Conservation (phyloP, 2,329 filamentous ascomycete genomes). For the Aspergillus vadensis region DNA sequence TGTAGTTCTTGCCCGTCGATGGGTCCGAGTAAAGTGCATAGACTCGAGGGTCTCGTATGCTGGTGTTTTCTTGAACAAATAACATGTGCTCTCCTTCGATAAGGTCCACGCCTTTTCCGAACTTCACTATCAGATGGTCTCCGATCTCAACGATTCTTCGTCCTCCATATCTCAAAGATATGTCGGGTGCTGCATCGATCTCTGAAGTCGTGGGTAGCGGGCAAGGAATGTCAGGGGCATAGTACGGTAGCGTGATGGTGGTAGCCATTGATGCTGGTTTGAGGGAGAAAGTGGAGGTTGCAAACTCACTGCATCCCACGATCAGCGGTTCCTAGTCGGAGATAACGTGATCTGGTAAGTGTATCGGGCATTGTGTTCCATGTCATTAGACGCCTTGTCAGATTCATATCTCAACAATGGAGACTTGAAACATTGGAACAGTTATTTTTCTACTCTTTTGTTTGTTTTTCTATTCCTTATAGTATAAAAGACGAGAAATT, state of each 20-base stretch:
- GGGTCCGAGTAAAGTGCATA: slow-evolving; percentile 33
- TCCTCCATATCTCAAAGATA: background rate
- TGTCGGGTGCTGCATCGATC: slow-evolving; percentile 4
- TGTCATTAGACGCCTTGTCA: too few relatives aligned
- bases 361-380: too few relatives aligned
- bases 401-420: too few relatives aligned
- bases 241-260: background rate
- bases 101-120: slow-evolving; percentile 28
- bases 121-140: slow-evolving; percentile 13
- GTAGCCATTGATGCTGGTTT: background rate
- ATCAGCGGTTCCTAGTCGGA: too few relatives aligned
- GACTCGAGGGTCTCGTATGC: slow-evolving; percentile 32
- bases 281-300: too few relatives aligned
- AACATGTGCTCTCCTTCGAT: slow-evolving; percentile 38
- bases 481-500: too few relatives aligned
- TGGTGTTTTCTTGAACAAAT: slow-evolving; percentile 29
- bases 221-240: slow-evolving; percentile 1
- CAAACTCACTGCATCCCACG: too few relatives aligned
- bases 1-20: slow-evolving; percentile 27
- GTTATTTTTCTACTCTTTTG: too few relatives aligned
- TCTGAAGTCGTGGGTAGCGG: slow-evolving; percentile 1
- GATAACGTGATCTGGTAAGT: too few relatives aligned
- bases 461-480: too few relatives aligned
- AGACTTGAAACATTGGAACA: too few relatives aligned
- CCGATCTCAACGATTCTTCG: slow-evolving; percentile 13